A percentile compares a stretch with the other conserved stretches of the same genome.
Conservation (phyloP, 169 alveolate genomes). For the Plasmodium ovale region DNA sequence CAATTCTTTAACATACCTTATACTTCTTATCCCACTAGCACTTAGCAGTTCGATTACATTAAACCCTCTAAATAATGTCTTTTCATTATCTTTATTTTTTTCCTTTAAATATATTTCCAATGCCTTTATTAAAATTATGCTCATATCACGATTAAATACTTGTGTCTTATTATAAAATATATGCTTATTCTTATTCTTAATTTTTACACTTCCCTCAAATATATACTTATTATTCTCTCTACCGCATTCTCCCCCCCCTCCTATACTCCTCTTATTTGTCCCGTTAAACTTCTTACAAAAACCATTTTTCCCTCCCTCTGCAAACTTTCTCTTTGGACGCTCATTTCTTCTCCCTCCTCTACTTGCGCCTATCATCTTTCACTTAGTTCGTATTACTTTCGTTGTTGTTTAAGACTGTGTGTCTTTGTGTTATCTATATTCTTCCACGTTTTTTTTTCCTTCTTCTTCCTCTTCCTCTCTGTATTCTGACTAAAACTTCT, state of each 20-base stretch:
- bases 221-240: constrained; percentile 64
- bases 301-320: neutral
- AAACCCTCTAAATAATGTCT: constrained; percentile 79
- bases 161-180: constrained; percentile 93
- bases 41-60: constrained; percentile 84
- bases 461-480: too few species aligned
- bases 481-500: too few species aligned
- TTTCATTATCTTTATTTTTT: constrained; percentile 75
- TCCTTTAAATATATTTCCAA: constrained; percentile 81
- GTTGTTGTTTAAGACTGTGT: too few species aligned
- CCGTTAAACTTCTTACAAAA: neutral
- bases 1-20: constrained; percentile 92
- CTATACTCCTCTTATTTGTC: neutral
- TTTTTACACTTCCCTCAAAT: constrained; percentile 86
- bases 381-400: neutral
- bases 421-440: too few species aligned
- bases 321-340: constrained; percentile 10
- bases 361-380: constrained; percentile 26
- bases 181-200: constrained; percentile 80
- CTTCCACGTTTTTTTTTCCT: too few species aligned
- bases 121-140: constrained; percentile 89
- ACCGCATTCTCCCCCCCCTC: neutral
- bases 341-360: constrained; percentile 5
- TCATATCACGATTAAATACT: constrained; percentile 94
- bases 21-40: constrained; percentile 90